Base-by-base conservation (phyloP, 139 green algal species). In the Micractinium sp. region DNA sequence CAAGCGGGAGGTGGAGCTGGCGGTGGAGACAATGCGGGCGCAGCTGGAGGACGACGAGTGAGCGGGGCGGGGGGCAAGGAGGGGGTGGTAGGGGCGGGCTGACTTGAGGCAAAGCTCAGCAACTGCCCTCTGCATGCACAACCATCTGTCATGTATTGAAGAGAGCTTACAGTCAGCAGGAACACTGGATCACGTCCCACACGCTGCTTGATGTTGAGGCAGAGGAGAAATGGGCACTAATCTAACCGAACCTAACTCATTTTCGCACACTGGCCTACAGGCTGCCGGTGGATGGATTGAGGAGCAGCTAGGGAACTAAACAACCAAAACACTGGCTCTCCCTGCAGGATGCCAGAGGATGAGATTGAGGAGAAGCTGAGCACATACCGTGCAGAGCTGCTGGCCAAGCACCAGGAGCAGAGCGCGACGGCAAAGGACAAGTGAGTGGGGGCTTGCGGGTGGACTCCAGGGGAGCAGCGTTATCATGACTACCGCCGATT, bases 1-100 rank as follows among this genome's bases (percentile, higher is more conserved):
- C 31, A 99, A 98, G 93, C 93, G 98, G 0, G 95, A 98, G 82
- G 94, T 99, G 2, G 98, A 99, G 93, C 88, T 99, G 31, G 94
- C 98, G 91, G 91, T 99, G 74, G 82, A 95, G 78, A 91, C 97
- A 86, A 89, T 98, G 61, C 87, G 92, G 36, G 96, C 98, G 20
- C 88, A 94, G 81, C 93, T 99, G 69, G 95, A 98, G 88, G 96
- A 97, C 74, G 90, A 98, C n/a, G 97, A 96, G 94, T 98, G 15
- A 60, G 60, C n/a, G 7, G 39, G 12, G 39, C 2, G 3, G 33
- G 22, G 67, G 67, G 1, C 12, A 22, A 35, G 22, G 67, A 18
- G 22, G 22, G n/a, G 67, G 23, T 27, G 38, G 38, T 39, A 66
- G 77, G 36, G 7, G 38, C 22, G 39, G 14, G 35, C 15, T 0